A percentile compares a stretch with the other conserved stretches of the same genome.
Evolutionary conservation across 345 rosid species (phyloP).

Genomic region (Mercurialis annua): DNA sequence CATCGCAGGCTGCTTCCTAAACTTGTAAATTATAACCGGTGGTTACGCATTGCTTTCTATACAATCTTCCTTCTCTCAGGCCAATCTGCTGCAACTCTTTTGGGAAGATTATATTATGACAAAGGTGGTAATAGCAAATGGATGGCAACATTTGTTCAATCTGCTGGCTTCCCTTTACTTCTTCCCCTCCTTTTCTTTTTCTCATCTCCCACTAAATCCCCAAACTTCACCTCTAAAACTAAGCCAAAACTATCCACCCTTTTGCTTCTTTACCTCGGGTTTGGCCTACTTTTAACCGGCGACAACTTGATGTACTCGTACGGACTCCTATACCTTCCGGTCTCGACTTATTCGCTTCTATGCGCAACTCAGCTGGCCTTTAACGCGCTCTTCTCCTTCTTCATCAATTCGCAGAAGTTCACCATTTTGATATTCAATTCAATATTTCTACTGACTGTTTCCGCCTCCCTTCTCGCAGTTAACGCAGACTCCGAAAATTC

Average conservation of each 20-base stretch:
- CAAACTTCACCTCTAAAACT: background rate
- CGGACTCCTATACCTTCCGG: constrained; percentile 52
- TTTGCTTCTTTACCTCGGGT: constrained; percentile 26
- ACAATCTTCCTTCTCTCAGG: constrained; percentile 37
- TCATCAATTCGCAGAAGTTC: constrained; percentile 50
- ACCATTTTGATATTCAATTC: constrained; percentile 48
- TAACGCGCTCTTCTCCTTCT: constrained; percentile 48
- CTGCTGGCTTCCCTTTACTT: constrained; percentile 53
- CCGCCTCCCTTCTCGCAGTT: constrained; percentile 49
- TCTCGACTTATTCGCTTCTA: constrained; percentile 54
- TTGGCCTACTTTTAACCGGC: constrained; percentile 42
- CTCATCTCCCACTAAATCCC: constrained; percentile 3
- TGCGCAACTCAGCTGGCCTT: constrained; percentile 56
- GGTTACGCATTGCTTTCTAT: constrained; percentile 38
- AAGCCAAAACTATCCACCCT: constrained; percentile 25
- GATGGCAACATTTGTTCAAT: constrained; percentile 63
- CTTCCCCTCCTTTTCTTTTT: constrained; percentile 38
- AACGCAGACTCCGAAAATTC: constrained; percentile 38
- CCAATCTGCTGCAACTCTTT: constrained; percentile 46
- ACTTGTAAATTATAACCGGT: constrained; percentile 37
- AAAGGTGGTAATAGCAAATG: constrained; percentile 66
- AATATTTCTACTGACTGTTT: constrained; percentile 43
- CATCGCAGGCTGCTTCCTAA: constrained; percentile 21
- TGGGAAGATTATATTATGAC: constrained; percentile 52
- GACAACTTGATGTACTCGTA: constrained; percentile 55